Conservation (phyloP, 176 grass and related monocot genomes). For the Dendrocalamus sinicus region DNA sequence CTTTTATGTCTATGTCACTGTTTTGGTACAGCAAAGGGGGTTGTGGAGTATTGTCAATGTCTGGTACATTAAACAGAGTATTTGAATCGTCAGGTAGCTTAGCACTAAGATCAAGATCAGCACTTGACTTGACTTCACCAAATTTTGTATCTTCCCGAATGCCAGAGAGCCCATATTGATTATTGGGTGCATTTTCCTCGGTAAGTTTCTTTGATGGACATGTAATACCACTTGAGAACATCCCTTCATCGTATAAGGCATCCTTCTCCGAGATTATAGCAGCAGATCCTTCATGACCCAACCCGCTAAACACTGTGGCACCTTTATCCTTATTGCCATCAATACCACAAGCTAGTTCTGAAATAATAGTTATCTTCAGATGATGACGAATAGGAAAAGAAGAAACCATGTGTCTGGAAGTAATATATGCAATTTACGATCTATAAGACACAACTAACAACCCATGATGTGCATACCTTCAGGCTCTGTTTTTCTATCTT, state of each 20-base stretch:
- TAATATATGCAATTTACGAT: conserved; percentile 2
- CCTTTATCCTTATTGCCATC: conserved; percentile 46
- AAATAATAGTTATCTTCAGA: conserved; percentile 46
- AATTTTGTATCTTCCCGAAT: conserved; percentile 36
- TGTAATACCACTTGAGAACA: conserved; percentile 33
- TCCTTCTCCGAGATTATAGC: conserved; percentile 54
- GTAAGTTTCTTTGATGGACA: conserved; percentile 9
- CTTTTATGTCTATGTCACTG: conserved; percentile 44
- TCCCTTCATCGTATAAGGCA: conserved; percentile 42
- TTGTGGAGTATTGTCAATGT: conserved; percentile 33
- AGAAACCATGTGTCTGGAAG: neutral
- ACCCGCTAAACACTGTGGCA: conserved; percentile 28
- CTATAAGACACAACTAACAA: neutral
- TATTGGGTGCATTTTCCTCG: conserved; percentile 31
- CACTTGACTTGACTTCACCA: conserved; percentile 30
- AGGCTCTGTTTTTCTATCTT: conserved; percentile 38
- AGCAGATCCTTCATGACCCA: conserved; percentile 41
- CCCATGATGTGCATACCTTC: conserved; percentile 46
- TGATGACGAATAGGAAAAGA: conserved; percentile 14
- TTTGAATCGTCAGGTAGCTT: conserved; percentile 65
- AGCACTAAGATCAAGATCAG: conserved; percentile 48
- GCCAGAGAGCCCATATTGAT: conserved; percentile 20
- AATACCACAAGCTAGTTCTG: conserved; percentile 46
- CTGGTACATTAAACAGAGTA: conserved; percentile 54
- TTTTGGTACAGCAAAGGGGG: neutral